These are phyloP conservation scores for Spathaspora hagerdaliae DNA, from an alignment of 805 yeast species.

Conservation along the genomic window DNA sequence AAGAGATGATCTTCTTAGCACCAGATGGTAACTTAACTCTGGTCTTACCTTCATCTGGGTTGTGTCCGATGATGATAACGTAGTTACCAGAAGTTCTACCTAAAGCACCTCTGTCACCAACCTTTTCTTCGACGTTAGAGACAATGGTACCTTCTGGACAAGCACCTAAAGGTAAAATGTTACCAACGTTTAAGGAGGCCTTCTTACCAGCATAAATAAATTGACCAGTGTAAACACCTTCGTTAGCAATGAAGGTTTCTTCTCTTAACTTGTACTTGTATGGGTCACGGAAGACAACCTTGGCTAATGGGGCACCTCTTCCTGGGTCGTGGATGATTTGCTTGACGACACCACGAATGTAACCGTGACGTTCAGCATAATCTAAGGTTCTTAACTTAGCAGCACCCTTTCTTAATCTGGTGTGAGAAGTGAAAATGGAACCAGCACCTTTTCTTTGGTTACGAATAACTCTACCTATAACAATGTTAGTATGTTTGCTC, in stretches of 20 bases:
- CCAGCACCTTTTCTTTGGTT: slow-evolving; percentile 99
- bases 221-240: slow-evolving; percentile 99
- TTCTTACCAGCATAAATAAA: slow-evolving; percentile 98
- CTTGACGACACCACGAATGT: slow-evolving; percentile 99
- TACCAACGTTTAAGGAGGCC: slow-evolving; percentile 96
- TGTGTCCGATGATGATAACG: slow-evolving; percentile 98
- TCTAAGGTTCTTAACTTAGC: slow-evolving; percentile 99
- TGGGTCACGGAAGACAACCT: slow-evolving; percentile 99
- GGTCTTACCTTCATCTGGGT: slow-evolving; percentile 98
- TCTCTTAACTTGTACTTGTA: slow-evolving; percentile 97
- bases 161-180: slow-evolving; percentile 93
- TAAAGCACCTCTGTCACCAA: slow-evolving; percentile 99
- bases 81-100: slow-evolving; percentile 99
- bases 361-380: slow-evolving; percentile 99
- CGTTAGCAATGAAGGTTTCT: slow-evolving; percentile 98
- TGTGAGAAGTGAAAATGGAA: slow-evolving; percentile 99
- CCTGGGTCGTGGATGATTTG: slow-evolving; percentile 99
- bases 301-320: slow-evolving; percentile 99
- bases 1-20: slow-evolving; percentile 93
- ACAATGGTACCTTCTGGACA: slow-evolving; percentile 99
- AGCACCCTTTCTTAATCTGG: slow-evolving; percentile 99
- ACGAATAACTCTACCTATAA: slow-evolving; percentile 97
- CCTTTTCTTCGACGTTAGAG: slow-evolving; percentile 97
- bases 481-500: slow-evolving; percentile 6
- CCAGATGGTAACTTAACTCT: slow-evolving; percentile 99